A percentile compares a stretch with the other conserved stretches of the same genome.
Evolutionary conservation across 2,329 filamentous ascomycete species (phyloP).

Genomic region (Penicillium hesseltinei): DNA sequence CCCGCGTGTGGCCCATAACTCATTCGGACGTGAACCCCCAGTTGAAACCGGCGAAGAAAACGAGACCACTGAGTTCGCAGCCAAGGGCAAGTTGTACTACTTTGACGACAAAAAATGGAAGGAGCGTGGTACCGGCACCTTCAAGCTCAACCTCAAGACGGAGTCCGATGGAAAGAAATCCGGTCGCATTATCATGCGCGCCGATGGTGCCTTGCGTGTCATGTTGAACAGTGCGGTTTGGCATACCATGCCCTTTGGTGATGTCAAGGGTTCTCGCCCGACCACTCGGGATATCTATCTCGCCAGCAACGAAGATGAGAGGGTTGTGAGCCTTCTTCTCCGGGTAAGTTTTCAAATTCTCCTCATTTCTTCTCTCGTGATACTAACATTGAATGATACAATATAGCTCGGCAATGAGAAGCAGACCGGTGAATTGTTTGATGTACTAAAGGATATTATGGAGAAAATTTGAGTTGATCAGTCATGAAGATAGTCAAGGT

Average conservation of each 20-base stretch:
- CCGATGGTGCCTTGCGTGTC: constrained; percentile 83
- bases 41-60: constrained; percentile 85
- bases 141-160: constrained; percentile 74
- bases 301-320: constrained; percentile 55
- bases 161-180: constrained; percentile 56
- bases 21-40: constrained; percentile 37
- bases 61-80: constrained; percentile 71
- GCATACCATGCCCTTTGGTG: constrained; percentile 74
- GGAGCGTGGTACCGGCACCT: constrained; percentile 77
- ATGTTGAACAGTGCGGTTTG: constrained; percentile 82
- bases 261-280: constrained; percentile 58
- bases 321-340: constrained; percentile 53
- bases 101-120: constrained; percentile 79
- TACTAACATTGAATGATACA: background rate
- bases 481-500: background rate
- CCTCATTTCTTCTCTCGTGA: background rate
- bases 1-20: constrained; percentile 17
- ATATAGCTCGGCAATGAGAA: background rate
- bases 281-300: constrained; percentile 65
- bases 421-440: background rate
- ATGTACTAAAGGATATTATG: background rate
- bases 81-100: constrained; percentile 81
- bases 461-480: background rate
- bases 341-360: constrained; percentile 47
- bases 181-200: constrained; percentile 81